These are phyloP conservation scores for Penicillium verrucosum DNA, from an alignment of 2,329 filamentous ascomycete genomes.

Conservation along the genomic window DNA sequence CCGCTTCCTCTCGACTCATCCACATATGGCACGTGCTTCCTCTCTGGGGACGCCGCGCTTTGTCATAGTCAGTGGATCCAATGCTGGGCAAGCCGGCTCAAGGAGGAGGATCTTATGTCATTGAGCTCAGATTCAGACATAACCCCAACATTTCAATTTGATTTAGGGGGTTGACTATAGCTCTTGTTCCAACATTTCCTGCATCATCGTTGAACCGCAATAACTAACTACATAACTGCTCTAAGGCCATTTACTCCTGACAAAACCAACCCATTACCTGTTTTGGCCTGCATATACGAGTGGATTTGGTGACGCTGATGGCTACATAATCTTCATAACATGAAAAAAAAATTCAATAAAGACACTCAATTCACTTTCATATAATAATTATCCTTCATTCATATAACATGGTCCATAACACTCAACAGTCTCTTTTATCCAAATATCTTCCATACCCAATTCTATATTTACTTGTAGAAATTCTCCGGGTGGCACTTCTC, in stretches of 20 bases:
- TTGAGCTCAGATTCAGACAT: neutral
- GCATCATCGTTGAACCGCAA: neutral
- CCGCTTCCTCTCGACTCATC: neutral
- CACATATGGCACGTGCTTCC: neutral
- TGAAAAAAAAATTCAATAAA: neutral
- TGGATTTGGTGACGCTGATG: too few relatives aligned
- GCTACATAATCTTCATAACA: neutral
- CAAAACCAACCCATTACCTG: neutral
- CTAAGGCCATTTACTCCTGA: neutral
- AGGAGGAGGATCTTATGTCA: neutral
- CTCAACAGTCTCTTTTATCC: neutral
- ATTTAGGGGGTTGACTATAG: neutral
- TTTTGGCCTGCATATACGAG: too few relatives aligned
- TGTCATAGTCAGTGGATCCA: neutral
- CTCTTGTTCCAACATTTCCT: neutral
- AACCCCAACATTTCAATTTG: neutral
- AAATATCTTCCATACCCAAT: neutral
- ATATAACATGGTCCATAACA: constrained; percentile 1
- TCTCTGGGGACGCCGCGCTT: neutral
- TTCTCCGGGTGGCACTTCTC: constrained; percentile 16
- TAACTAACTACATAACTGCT: neutral
- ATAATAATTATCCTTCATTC: neutral
- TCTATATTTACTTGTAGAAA: constrained; percentile 1
- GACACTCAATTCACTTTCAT: neutral
- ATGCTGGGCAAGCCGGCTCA: neutral